Conservation (phyloP, 2,329 filamentous ascomycete genomes). For the Neonectria ditissima region DNA sequence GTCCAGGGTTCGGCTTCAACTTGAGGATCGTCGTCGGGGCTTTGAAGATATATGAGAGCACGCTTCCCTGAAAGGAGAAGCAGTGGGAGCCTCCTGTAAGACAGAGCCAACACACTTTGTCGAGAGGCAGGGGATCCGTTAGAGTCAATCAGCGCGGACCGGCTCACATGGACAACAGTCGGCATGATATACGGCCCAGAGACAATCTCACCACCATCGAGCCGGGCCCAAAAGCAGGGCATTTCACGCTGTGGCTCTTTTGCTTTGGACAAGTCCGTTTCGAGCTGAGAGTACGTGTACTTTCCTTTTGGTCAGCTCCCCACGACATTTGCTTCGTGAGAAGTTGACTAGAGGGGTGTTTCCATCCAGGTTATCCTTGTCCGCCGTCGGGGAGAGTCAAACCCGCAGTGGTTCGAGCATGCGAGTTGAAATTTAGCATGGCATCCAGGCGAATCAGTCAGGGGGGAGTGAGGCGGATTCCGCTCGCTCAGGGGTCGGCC, state of each 20-base stretch:
- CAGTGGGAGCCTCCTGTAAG: slow-evolving; percentile 12
- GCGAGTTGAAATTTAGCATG: slow-evolving; percentile 11
- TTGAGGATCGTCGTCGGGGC: slow-evolving; percentile 24
- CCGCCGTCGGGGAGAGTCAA: slow-evolving; percentile 13
- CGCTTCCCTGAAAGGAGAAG: slow-evolving; percentile 18
- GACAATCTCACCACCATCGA: slow-evolving; percentile 19
- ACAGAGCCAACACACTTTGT: slow-evolving; percentile 9
- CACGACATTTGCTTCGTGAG: slow-evolving; percentile 7
- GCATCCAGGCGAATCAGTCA: slow-evolving; percentile 21
- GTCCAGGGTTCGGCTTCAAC: slow-evolving; percentile 27
- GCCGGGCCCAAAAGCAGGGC: slow-evolving; percentile 9
- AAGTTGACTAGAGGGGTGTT: slow-evolving; percentile 9
- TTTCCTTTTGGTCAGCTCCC: slow-evolving; percentile 9
- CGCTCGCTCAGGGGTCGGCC: slow-evolving; percentile 16
- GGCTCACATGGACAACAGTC: slow-evolving; percentile 14
- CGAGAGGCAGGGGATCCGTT: slow-evolving; percentile 2
- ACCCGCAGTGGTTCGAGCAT: slow-evolving; percentile 27
- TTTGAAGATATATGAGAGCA: slow-evolving; percentile 32
- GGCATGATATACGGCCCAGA: slow-evolving; percentile 28
- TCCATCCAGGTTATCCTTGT: slow-evolving; percentile 27
- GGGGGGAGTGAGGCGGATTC: slow-evolving; percentile 19
- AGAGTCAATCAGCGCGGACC: slow-evolving; percentile 15
- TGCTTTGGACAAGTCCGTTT: slow-evolving; percentile 8
- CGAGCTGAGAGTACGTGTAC: slow-evolving; percentile 18
- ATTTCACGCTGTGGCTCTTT: slow-evolving; percentile 12